These are phyloP conservation scores for Phaeodactylum tricornutum DNA, from an alignment of 108 stramenopile species.

Conservation along the genomic window DNA sequence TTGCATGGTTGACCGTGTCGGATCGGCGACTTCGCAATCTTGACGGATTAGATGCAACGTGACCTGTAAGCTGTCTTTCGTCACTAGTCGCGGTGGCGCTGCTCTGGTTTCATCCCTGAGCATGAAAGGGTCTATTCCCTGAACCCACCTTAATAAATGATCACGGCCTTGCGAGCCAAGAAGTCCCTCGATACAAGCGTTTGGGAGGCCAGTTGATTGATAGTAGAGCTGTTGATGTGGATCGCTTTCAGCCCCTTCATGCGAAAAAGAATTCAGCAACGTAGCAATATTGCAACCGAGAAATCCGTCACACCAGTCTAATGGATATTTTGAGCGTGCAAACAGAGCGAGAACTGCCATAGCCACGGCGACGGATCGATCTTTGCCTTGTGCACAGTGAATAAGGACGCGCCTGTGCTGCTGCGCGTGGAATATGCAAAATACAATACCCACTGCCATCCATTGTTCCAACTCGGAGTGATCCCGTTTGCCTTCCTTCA, in stretches of 20 bases:
- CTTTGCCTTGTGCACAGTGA: slow-evolving; percentile 72
- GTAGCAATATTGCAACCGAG: background rate
- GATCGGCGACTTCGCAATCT: slow-evolving; percentile 50
- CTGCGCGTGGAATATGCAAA: slow-evolving; percentile 32
- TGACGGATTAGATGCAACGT: slow-evolving; percentile 46
- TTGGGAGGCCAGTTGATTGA: background rate
- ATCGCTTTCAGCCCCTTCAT: background rate
- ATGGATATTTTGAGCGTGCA: slow-evolving; percentile 12
- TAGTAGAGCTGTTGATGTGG: background rate
- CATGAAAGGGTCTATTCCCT: background rate
- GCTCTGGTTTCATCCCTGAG: too few relatives aligned
- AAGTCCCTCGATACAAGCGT: background rate
- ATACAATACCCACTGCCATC: slow-evolving; percentile 56
- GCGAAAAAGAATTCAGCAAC: background rate
- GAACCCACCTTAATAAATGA: background rate
- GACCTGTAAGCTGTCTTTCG: slow-evolving; percentile 47
- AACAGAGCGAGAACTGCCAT: slow-evolving; percentile 31
- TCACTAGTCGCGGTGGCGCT: slow-evolving; percentile 15
- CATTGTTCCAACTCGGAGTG: slow-evolving; percentile 44
- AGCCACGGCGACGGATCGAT: slow-evolving; percentile 66
- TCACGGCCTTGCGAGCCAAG: background rate
- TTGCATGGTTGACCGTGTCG: slow-evolving; percentile 62
- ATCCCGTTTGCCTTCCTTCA: slow-evolving; percentile 68
- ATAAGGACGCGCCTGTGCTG: slow-evolving; percentile 37
- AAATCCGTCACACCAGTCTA: background rate